phyloP scores from a whole-genome alignment of 176 grass and related monocot species.

The Carex myosuroides region DNA sequence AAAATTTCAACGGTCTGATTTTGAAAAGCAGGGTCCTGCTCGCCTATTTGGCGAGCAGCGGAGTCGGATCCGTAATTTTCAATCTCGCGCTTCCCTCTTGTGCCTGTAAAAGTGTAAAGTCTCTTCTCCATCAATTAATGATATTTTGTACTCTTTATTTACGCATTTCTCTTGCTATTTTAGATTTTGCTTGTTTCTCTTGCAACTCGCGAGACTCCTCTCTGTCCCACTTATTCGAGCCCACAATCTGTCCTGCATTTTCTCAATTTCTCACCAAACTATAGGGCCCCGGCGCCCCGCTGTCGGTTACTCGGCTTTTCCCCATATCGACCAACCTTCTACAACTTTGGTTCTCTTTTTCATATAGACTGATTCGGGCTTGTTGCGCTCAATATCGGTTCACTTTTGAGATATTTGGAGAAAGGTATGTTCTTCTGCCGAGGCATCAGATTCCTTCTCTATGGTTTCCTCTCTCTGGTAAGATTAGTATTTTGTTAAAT shows the following conservation, averaged over 20 bases:
- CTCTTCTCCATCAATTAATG: not conserved
- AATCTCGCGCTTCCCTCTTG: slow-evolving; percentile 5
- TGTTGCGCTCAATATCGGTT: not conserved
- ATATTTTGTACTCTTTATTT: not conserved
- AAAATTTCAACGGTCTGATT: no score
- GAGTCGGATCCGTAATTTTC: no score
- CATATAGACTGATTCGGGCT: not conserved
- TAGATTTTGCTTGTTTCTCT: not conserved
- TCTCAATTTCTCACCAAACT: not conserved
- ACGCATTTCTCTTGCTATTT: not conserved
- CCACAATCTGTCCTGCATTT: not conserved
- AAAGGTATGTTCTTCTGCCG: not conserved
- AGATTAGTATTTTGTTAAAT: not conserved
- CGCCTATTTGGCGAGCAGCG: no score
- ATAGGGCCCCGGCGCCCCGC: not conserved
- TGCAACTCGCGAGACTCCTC: not conserved
- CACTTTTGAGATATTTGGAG: not conserved
- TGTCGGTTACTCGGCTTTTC: not conserved
- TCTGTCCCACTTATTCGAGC: not conserved
- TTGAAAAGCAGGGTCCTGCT: no score
- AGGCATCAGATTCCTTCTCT: not conserved
- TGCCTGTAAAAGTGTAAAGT: no score
- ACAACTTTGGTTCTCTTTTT: not conserved
- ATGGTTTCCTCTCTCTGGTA: not conserved
- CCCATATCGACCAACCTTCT: not conserved